Percentiles rank a stretch among this genome's conserved stretches.
phyloP scores from a whole-genome alignment of 768 basidiomycete species.

The Termitomyces sp. region DNA sequence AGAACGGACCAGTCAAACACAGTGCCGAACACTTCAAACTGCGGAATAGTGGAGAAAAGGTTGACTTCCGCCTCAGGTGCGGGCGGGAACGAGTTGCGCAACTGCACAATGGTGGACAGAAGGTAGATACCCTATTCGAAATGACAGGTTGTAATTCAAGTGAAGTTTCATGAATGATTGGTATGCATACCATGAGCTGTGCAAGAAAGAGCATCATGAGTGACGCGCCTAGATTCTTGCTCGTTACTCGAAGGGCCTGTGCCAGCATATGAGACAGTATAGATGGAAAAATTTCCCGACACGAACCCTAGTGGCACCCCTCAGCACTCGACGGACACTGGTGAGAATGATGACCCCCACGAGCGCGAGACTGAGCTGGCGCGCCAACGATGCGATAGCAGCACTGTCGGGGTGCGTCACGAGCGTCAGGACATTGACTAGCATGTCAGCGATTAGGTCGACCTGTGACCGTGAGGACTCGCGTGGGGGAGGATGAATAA shows the following conservation, averaged over 20 bases:
- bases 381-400: constrained; percentile 33
- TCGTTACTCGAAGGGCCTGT: constrained; percentile 59
- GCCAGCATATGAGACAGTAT: background rate
- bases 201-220: constrained; percentile 73
- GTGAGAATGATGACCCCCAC: constrained; percentile 75
- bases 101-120: constrained; percentile 75
- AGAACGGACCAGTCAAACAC: constrained; percentile 75
- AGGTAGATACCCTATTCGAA: constrained; percentile 70
- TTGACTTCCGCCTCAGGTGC: constrained; percentile 34
- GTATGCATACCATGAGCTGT: constrained; percentile 65
- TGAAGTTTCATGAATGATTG: background rate
- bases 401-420: constrained; percentile 22
- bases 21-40: constrained; percentile 66
- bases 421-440: constrained; percentile 28
- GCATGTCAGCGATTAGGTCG: constrained; percentile 30
- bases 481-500: constrained; percentile 32
- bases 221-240: constrained; percentile 65
- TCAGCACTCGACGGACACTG: constrained; percentile 64
- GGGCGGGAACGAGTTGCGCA: constrained; percentile 76
- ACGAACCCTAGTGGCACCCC: constrained; percentile 54
- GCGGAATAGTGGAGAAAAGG: constrained; percentile 68
- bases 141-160: too few relatives aligned
- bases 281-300: background rate
- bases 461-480: constrained; percentile 20
- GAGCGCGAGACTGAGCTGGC: constrained; percentile 56